Evolutionary conservation across 192 early-diverging fungal species (phyloP), one percentile per base, ranked within the genome.

Genomic region (Entophlyctis luteolus): DNA sequence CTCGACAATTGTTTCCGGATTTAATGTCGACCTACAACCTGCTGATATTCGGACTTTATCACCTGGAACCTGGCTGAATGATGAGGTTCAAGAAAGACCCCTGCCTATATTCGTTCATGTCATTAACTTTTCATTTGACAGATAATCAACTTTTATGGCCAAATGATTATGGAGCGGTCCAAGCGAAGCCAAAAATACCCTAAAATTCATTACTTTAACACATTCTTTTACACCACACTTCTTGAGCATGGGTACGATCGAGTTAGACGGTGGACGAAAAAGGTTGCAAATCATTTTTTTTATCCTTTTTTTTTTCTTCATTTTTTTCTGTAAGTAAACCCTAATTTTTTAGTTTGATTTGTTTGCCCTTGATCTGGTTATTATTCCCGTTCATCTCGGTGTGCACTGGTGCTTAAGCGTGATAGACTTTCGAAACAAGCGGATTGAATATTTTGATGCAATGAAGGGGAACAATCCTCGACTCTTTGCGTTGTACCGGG

Each of bases 121-220:
- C 25, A 50, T 63, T 47, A 72, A 38, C 45, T 33, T 23, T 55
- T 23, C 23, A 20, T 18, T 37, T 8, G 29, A 16, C 50, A 87
- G 75, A 75, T 89, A 22, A 95, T 98, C 74, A 96, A 98, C 71
- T 93, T 90, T 75, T 98, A 95, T 73, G 84, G 89, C 62, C 79
- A 88, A 42, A 73, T 98, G 45, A 79, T 94, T 14, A 82, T 88
- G 63, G 74, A 81, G 0, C 84, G 96, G 10, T 68, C 87, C 14
- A 80, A 82, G 38, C 45, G 48, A 6, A 25, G 50, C 34, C 62
- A 45, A 20, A 14, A 6, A 1, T 66, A 72, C 33, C 91, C 91
- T 0, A 82, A 79, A 31, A 77, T 95, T 2, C 91, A 95, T 66
- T 85, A 85, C 31, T 98, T 95, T 73, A 98, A 90, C 74, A 93